These are phyloP conservation scores for Eucalyptus pauciflora DNA, from an alignment of 345 rosid genomes.

Conservation along the genomic window DNA sequence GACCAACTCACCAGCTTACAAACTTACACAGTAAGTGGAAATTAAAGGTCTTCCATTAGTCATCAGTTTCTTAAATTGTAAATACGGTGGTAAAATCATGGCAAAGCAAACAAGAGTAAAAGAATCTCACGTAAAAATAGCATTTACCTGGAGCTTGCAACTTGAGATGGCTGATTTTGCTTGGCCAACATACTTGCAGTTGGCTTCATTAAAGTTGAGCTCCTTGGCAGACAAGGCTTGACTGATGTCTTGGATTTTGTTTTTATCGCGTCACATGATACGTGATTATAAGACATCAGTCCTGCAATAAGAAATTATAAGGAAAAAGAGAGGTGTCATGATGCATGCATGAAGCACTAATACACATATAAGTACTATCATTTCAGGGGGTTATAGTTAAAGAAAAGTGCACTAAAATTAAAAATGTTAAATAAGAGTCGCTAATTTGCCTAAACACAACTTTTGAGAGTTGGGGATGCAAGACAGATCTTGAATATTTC, in stretches of 20 bases:
- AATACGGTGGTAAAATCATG: not conserved
- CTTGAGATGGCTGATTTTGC: conserved; percentile 33
- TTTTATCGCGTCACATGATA: conserved; percentile 19
- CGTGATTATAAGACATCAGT: conserved; percentile 15
- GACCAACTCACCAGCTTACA: not conserved
- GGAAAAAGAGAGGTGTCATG: not conserved
- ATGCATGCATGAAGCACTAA: not conserved
- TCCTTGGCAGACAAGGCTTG: conserved; percentile 38
- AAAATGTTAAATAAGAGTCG: not conserved
- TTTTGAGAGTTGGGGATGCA: not conserved
- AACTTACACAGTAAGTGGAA: not conserved
- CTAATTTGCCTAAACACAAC: not conserved
- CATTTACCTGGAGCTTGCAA: conserved; percentile 40
- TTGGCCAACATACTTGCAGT: conserved; percentile 84
- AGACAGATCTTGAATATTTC: not conserved
- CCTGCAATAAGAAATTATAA: conserved; percentile 19
- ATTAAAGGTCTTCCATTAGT: not conserved
- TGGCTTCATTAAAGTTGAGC: conserved; percentile 93
- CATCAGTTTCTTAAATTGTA: not conserved
- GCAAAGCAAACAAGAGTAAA: not conserved
- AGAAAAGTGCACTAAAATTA: not conserved
- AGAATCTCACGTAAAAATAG: not conserved
- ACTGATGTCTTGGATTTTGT: conserved; percentile 14
- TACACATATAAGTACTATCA: not conserved
- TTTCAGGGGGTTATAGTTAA: not conserved